Evolutionary conservation across 345 rosid species (phyloP).

Genomic region (Linum trigynum): DNA sequence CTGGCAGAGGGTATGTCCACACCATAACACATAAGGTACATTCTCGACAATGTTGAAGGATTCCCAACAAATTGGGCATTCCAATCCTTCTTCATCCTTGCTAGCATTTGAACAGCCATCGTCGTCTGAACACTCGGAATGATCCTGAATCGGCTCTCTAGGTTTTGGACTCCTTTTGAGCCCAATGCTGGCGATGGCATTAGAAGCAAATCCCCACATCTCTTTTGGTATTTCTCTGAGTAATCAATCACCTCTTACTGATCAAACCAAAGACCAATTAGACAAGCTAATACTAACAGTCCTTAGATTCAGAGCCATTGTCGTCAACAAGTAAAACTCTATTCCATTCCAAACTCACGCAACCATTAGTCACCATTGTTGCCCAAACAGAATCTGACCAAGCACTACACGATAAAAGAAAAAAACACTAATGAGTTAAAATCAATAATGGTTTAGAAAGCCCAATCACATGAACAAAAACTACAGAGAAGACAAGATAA

Average conservation of each 20-base stretch:
- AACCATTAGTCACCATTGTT: background rate
- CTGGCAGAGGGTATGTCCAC: conserved; percentile 87
- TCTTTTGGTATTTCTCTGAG: background rate
- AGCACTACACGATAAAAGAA: background rate
- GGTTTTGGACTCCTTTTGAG: background rate
- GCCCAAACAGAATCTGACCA: background rate
- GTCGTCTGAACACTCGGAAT: conserved; percentile 58
- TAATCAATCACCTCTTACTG: background rate
- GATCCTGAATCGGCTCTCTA: background rate
- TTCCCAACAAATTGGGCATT: conserved; percentile 89
- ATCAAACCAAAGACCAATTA: background rate
- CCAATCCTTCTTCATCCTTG: conserved; percentile 57
- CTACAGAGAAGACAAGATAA: too few relatives aligned
- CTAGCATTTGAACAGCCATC: conserved; percentile 41
- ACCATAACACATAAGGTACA: conserved; percentile 82
- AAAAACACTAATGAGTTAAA: background rate
- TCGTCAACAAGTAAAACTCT: background rate
- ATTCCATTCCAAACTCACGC: background rate
- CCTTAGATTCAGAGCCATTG: background rate
- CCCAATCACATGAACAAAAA: too few relatives aligned
- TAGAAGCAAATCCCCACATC: background rate
- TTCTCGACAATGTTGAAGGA: conserved; percentile 86
- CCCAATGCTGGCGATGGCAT: background rate
- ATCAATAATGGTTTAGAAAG: too few relatives aligned
- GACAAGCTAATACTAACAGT: background rate